Conservation (phyloP, 805 yeast genomes). For the Jamesozyma jinghongensis region DNA sequence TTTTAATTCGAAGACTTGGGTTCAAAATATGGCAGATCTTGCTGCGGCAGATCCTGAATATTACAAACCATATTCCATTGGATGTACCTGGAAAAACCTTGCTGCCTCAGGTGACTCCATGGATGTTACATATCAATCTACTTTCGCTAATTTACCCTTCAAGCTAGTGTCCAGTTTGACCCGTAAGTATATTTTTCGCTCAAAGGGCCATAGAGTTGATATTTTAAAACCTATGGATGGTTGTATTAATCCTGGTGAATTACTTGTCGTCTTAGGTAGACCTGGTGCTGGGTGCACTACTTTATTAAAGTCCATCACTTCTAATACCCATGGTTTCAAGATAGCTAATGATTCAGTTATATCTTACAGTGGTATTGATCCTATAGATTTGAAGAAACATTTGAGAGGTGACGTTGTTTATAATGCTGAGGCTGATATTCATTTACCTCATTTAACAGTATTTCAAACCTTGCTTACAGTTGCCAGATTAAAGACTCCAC, state of each 20-base stretch:
- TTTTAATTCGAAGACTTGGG: slow-evolving; percentile 55
- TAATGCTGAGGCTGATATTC: slow-evolving; percentile 47
- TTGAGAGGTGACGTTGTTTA: slow-evolving; percentile 57
- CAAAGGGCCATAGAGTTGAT: slow-evolving; percentile 29
- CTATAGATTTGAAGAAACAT: slow-evolving; percentile 35
- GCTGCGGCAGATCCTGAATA: slow-evolving; percentile 48
- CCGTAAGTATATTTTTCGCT: slow-evolving; percentile 10
- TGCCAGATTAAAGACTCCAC: slow-evolving; percentile 46
- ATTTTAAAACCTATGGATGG: slow-evolving; percentile 50
- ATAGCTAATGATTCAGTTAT: slow-evolving; percentile 36
- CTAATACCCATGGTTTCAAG: slow-evolving; percentile 48
- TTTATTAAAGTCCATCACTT: slow-evolving; percentile 45
- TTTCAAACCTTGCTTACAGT: slow-evolving; percentile 50
- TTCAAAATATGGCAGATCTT: slow-evolving; percentile 46
- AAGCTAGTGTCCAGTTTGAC: slow-evolving; percentile 14
- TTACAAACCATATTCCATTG: slow-evolving; percentile 47
- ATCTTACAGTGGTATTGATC: slow-evolving; percentile 42
- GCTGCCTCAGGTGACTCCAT: slow-evolving; percentile 52
- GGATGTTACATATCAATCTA: slow-evolving; percentile 58
- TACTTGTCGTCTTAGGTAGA: slow-evolving; percentile 66
- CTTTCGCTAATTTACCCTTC: slow-evolving; percentile 39
- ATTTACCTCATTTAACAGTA: slow-evolving; percentile 35
- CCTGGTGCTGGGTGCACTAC: slow-evolving; percentile 72
- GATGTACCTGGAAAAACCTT: slow-evolving; percentile 50
- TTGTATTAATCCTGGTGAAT: slow-evolving; percentile 50